Base-by-base conservation (phyloP, 352 stramenopile genomes). In the Pilasporangium apinafurcum region DNA sequence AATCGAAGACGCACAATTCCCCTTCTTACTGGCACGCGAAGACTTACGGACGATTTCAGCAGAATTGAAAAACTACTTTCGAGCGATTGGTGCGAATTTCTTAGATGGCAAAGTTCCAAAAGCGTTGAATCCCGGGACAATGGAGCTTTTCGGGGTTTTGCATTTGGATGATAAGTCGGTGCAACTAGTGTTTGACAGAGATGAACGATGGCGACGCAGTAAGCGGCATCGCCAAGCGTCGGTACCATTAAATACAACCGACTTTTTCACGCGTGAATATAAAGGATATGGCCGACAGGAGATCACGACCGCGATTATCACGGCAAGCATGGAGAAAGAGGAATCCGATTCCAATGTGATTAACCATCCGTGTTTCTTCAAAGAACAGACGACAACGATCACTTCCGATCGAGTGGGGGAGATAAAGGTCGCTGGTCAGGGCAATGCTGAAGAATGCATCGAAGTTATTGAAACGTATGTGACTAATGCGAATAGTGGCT, bases 241-340 rank as follows among this genome's bases (percentile, higher is more conserved):
- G n/a, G 64, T 70, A 17, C 59, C 69, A 20, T 63, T 90, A 33
- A 86, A 87, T 37, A 65, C 47, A 16, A 83, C 53, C 17, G 78
- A 90, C 31, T 85, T 90, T 28, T 85, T 81, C 59, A 54, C 59
- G 5, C 69, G 58, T 14, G 65, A 75, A 37, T 82, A 78, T 41
- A 6, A 43, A 3, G 70, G 68, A 30, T 72, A 69, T 26, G 72
- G 67, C 5, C 59, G 60, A 32, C 32, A 53, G 2, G 45, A 31
- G 0, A 10, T 70, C 13, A 33, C 46, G 2, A 41, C 59, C 14
- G 46, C 59, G 1, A 33, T 82, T 22, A 56, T 60, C 35, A 59
- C 65, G 38, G 49, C 71, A 29, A 50, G 71, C 24, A 39, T 48
- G 20, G 26, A 54, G 16, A 21, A 33, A 0, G 21, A 46, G 24